These are phyloP conservation scores for Termitomyces sp. DNA, from an alignment of 1,284 basidiomycete species.

Conservation along the genomic window DNA sequence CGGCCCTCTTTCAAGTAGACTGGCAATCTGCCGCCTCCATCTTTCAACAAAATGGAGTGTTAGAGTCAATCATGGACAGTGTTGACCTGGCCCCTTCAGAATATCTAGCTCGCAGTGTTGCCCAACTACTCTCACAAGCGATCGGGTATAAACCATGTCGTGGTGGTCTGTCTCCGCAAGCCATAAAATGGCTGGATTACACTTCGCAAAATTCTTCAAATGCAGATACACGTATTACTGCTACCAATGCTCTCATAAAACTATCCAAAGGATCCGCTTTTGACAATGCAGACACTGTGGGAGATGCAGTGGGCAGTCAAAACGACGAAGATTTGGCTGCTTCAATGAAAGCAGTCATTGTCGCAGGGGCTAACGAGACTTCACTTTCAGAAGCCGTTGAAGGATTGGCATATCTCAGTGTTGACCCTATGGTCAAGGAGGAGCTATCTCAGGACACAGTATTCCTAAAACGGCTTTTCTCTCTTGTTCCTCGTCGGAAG, in stretches of 20 bases:
- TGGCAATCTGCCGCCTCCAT: slow-evolving; percentile 57
- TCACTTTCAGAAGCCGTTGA: slow-evolving; percentile 68
- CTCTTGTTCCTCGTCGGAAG: slow-evolving; percentile 50
- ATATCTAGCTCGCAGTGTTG: slow-evolving; percentile 47
- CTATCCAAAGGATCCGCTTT: slow-evolving; percentile 52
- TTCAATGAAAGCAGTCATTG: slow-evolving; percentile 56
- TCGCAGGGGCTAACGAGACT: slow-evolving; percentile 31
- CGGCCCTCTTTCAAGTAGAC: slow-evolving; percentile 75
- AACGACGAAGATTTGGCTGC: slow-evolving; percentile 45
- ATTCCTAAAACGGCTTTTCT: slow-evolving; percentile 62
- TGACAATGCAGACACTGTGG: slow-evolving; percentile 38
- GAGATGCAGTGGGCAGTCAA: slow-evolving; percentile 21
- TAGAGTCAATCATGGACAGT: slow-evolving; percentile 59
- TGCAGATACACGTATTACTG: slow-evolving; percentile 48
- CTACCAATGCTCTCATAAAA: slow-evolving; percentile 76
- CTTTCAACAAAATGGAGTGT: slow-evolving; percentile 54
- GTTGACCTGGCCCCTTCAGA: slow-evolving; percentile 57
- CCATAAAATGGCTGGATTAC: slow-evolving; percentile 56
- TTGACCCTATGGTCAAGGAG: slow-evolving; percentile 63
- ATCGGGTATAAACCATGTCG: slow-evolving; percentile 70
- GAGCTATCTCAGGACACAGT: slow-evolving; percentile 46
- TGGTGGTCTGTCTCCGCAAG: slow-evolving; percentile 49
- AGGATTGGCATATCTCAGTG: slow-evolving; percentile 77
- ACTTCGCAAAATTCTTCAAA: slow-evolving; percentile 47
- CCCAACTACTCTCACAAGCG: slow-evolving; percentile 69